Evolutionary conservation across 129 eudicot species (phyloP), one percentile per base, ranked within the genome.

Genomic region (Rutidosis leptorrhynchoides): DNA sequence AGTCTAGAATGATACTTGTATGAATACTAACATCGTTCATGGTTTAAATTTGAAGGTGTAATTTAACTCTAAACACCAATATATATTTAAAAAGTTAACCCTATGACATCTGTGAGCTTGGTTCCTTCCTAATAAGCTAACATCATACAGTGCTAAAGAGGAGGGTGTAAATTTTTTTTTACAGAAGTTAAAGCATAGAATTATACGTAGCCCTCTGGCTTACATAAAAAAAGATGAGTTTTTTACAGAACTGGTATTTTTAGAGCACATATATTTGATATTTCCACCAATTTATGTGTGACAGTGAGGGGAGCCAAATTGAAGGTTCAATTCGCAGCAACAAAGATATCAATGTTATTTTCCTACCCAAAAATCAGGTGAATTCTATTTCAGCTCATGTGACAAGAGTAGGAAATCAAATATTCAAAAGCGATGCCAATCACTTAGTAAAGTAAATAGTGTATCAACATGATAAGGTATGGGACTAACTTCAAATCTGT

Each of bases 401-500:
- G 45, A 33, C 28, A 30, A 40, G 20, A 48, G 43, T 27, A 25
- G 27, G 14, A 52, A 6, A 68, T 68, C 16, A 45, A 65, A 19
- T 25, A 7, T 45, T 65, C 17, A 52, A 67, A 25, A 27, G 30
- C 33, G 35, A 72, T 24, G 71, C 20, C 48, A 63, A n/a, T 40
- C 45, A 69, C 48, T 22, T 15, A 5, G n/a, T 17, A 62, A 35
- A 15, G 61, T 51, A 56, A 32, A 66, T 22, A 40, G 11, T 53
- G 46, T 49, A 74, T 24, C 22, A 4, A 56, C 56, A 58, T 49
- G 60, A 61, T 51, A 68, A 19, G 33, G 30, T 68, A 46, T 16
- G 23, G n/a, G 20, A 14, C 55, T 68, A 75, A 55, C 45, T 66
- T 19, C 4, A 49, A 14, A 49, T 67, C 75, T 33, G 61, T 66